Conservation (phyloP, 768 basidiomycete genomes). For the Tulasnella sp. region DNA sequence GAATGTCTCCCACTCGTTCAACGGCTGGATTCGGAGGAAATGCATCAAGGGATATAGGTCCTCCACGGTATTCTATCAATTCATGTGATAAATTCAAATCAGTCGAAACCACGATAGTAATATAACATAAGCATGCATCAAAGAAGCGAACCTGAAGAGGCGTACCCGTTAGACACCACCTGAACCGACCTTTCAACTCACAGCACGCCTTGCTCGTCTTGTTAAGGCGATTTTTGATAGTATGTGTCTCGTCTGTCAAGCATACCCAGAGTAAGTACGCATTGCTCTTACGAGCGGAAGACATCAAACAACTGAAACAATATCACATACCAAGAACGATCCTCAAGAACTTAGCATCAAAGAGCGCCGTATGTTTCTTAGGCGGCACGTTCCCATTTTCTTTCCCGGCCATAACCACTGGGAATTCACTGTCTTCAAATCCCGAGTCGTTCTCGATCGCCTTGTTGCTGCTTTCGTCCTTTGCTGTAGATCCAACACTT, state of each 20-base stretch:
- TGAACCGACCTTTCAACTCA: conserved; percentile 61
- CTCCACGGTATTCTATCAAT: conserved; percentile 71
- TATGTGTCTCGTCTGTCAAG: conserved; percentile 76
- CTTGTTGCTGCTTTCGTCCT: conserved; percentile 30
- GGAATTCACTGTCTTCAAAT: conserved; percentile 14
- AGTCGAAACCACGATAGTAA: too few relatives aligned
- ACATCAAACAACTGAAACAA: too few relatives aligned
- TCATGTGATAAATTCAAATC: background rate
- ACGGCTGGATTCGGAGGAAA: conserved; percentile 74
- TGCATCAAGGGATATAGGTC: conserved; percentile 85
- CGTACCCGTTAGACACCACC: conserved; percentile 85
- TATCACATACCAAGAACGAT: conserved; percentile 79
- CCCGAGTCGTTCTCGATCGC: conserved; percentile 12
- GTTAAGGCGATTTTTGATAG: conserved; percentile 77
- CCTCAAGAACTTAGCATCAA: conserved; percentile 70
- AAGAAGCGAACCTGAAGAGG: conserved; percentile 41
- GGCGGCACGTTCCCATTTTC: conserved; percentile 35
- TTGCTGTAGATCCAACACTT: conserved; percentile 35
- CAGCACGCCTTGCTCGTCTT: conserved; percentile 71
- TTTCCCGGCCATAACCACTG: too few relatives aligned
- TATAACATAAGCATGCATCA: too few relatives aligned
- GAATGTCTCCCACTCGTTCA: conserved; percentile 72
- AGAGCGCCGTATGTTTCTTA: conserved; percentile 43
- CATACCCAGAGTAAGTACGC: too few relatives aligned
- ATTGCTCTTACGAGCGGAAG: too few relatives aligned